phyloP scores from a whole-genome alignment of 495 filamentous ascomycete genomes.

The Aspergillus incahuasiensis region DNA sequence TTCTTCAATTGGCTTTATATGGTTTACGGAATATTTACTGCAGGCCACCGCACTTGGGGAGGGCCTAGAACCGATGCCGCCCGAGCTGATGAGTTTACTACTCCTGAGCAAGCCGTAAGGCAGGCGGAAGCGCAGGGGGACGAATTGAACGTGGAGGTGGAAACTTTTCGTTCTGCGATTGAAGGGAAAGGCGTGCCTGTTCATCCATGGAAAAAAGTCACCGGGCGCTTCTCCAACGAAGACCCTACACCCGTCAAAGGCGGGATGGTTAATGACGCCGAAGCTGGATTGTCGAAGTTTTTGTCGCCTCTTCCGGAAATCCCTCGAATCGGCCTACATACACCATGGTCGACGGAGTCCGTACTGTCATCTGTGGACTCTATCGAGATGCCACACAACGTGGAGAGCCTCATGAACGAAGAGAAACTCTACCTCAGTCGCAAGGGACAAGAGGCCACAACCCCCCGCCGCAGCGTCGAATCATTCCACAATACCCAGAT shows the following conservation, averaged over 20 bases:
- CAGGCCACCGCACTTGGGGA: slow-evolving; percentile 94
- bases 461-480: slow-evolving; percentile 6
- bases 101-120: slow-evolving; percentile 78
- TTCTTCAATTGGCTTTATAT: slow-evolving; percentile 99
- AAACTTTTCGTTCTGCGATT: slow-evolving; percentile 74
- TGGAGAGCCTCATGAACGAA: slow-evolving; percentile 80
- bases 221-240: slow-evolving; percentile 52
- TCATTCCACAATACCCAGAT: neutral
- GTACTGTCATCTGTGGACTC: slow-evolving; percentile 58
- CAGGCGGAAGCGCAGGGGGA: slow-evolving; percentile 75
- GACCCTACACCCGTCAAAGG: neutral
- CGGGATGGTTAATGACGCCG: slow-evolving; percentile 25
- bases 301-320: slow-evolving; percentile 42
- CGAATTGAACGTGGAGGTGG: slow-evolving; percentile 86
- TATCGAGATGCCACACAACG: slow-evolving; percentile 66
- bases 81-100: slow-evolving; percentile 70
- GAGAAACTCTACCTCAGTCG: slow-evolving; percentile 71
- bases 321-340: slow-evolving; percentile 50
- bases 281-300: slow-evolving; percentile 33
- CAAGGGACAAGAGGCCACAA: slow-evolving; percentile 43
- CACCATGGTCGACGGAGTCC: slow-evolving; percentile 68
- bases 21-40: slow-evolving; percentile 84
- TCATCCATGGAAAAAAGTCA: slow-evolving; percentile 66
- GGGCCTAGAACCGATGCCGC: slow-evolving; percentile 92
- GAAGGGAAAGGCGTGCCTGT: slow-evolving; percentile 58